Base-by-base conservation (phyloP, 768 basidiomycete genomes). In the Mycena indigotica region DNA sequence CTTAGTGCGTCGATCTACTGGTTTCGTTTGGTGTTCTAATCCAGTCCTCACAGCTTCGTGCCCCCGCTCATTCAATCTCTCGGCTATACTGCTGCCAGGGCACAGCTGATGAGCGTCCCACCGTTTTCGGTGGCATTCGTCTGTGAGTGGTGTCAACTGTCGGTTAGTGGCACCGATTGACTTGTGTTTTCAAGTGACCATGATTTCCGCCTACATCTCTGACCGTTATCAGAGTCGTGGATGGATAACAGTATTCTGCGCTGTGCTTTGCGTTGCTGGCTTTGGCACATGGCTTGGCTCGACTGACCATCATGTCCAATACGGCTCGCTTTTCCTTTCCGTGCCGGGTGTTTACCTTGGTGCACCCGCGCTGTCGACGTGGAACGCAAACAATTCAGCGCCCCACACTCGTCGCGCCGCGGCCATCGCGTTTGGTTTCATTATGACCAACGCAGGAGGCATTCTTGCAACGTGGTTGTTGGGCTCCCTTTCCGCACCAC, bases 1-100 rank as follows among this genome's bases (percentile, higher is more conserved):
- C 80, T 26, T 81, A 81, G 82, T 83, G 64, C 62, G 77, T 72
- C 30, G 5, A 30, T 52, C 38, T 26, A 39, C 49, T 46, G 29
- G 56, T n/a, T 38, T 24, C 10, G 72, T 73, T 55, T 68, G 71
- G 23, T 69, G 76, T 55, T 44, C 41, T 44, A 19, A 44, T 75
- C 75, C 63, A 67, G 61, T 28, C 61, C 65, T 26, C 56, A 58
- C 28, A 77, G 85, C 52, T 87, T 88, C 70, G 73, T 79, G 3
- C 86, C 85, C 0, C 82, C 82, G 2, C 84, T 88, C 67, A 78
- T 87, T 4, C 66, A 75, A 1, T 71, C 72, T 19, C 74, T 84
- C 10, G 82, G 81, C 12, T 82, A 77, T 63, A 70, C 70, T 6
- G 73, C 75, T 1, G 72, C 77, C 24, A 62, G 67, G 25, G 79